Evolutionary conservation across 495 filamentous ascomycete genomes (phyloP).

Genomic region (Lasiosphaeris hirsuta): DNA sequence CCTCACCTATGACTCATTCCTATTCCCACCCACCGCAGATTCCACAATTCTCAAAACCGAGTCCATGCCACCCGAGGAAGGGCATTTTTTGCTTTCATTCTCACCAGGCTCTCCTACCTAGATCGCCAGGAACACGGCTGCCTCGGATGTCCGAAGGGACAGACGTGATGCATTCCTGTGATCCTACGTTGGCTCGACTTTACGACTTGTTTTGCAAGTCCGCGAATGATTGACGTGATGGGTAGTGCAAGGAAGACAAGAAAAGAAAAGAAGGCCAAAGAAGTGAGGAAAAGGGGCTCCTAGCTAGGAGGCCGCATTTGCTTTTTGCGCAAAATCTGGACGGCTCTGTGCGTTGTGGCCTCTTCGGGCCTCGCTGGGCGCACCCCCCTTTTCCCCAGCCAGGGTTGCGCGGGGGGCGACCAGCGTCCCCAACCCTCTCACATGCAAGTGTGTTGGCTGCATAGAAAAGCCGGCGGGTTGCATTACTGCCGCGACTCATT

Average conservation of each 20-base stretch:
- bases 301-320: background rate
- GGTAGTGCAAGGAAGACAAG: too few species aligned
- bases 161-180: background rate
- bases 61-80: background rate
- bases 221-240: too few species aligned
- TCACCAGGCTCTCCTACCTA: background rate
- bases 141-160: background rate
- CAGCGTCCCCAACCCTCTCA: slow-evolving; percentile 9
- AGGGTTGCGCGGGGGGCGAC: slow-evolving; percentile 1
- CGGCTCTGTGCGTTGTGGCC: background rate
- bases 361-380: background rate
- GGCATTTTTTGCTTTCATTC: background rate
- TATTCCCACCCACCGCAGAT: slow-evolving; percentile 17
- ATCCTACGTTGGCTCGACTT: too few species aligned
- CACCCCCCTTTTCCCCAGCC: background rate
- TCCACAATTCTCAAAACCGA: background rate
- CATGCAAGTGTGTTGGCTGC: slow-evolving; percentile 2
- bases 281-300: background rate
- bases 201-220: too few species aligned
- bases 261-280: background rate
- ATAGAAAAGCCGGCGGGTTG: slow-evolving; percentile 12
- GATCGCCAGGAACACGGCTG: background rate
- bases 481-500: slow-evolving; percentile 22
- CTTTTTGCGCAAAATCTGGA: slow-evolving; percentile 2
- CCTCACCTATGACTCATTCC: slow-evolving; percentile 13